A percentile compares a stretch with the other conserved stretches of the same genome.
Evolutionary conservation across 1,139 yeast species (phyloP).

Genomic region (Taphrina pruni): DNA sequence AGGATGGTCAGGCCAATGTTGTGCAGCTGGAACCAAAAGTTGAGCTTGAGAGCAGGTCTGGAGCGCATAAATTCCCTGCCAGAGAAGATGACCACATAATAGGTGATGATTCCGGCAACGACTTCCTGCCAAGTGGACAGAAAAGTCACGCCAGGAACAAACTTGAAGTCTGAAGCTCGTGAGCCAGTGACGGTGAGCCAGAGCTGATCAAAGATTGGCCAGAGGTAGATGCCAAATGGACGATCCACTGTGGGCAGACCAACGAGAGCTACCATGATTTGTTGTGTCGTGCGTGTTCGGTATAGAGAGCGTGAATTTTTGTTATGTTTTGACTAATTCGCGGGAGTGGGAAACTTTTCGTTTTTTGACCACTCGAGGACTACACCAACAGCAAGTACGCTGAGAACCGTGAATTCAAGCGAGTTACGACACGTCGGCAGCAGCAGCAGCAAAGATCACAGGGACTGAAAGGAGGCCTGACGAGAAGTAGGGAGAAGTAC

Average conservation of each 20-base stretch:
- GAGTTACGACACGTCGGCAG: neutral
- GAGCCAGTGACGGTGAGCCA: constrained; percentile 61
- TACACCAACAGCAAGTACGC: no score
- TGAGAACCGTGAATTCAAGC: no score
- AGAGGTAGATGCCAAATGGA: constrained; percentile 87
- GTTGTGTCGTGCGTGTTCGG: neutral
- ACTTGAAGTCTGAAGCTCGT: constrained; percentile 73
- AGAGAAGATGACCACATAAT: constrained; percentile 83
- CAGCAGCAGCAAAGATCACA: neutral
- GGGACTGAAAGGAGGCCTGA: neutral
- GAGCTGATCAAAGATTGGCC: constrained; percentile 70
- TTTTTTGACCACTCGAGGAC: no score
- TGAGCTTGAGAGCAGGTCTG: constrained; percentile 71
- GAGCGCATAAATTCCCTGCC: constrained; percentile 68
- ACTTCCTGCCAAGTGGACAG: constrained; percentile 66
- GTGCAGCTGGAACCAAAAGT: constrained; percentile 77
- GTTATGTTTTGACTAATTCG: constrained; percentile 24
- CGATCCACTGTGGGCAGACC: constrained; percentile 64
- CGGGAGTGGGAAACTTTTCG: constrained; percentile 6
- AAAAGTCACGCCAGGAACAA: constrained; percentile 61
- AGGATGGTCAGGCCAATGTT: constrained; percentile 74
- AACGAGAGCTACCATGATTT: constrained; percentile 8
- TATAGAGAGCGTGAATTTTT: constrained; percentile 1
- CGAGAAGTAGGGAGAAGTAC: neutral
- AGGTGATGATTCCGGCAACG: constrained; percentile 64